Percentiles rank a stretch among this genome's conserved stretches.
phyloP scores from a whole-genome alignment of 2,329 filamentous ascomycete genomes.

The Pseudogymnoascus sp. region DNA sequence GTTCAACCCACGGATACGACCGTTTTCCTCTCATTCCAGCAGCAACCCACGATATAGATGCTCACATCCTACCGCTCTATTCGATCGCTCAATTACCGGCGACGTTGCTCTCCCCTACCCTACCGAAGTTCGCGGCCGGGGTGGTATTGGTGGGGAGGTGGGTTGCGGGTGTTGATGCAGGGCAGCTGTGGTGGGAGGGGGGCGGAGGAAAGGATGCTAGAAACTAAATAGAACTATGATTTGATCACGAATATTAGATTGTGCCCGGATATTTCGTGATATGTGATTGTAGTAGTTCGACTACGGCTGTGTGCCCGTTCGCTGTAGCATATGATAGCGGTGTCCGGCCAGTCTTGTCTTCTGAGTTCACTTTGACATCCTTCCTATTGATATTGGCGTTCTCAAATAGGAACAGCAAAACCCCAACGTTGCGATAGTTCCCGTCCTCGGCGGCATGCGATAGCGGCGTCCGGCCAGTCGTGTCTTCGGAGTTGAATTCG shows the following conservation, averaged over 20 bases:
- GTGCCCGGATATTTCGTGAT: neutral
- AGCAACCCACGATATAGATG: neutral
- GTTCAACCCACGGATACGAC: neutral
- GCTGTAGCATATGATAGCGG: neutral
- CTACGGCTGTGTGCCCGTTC: neutral
- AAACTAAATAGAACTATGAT: too few relatives aligned
- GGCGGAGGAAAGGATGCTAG: too few relatives aligned
- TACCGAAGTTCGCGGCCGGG: neutral
- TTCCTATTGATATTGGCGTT: too few relatives aligned
- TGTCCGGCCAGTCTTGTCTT: neutral
- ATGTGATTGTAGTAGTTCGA: neutral
- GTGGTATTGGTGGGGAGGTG: neutral
- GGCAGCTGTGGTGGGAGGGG: neutral
- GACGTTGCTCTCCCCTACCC: neutral
- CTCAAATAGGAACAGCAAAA: neutral
- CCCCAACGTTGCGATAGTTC: neutral
- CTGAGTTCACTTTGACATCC: neutral
- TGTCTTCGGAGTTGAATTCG: too few relatives aligned
- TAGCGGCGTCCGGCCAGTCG: slow-evolving; percentile 26
- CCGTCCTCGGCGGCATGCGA: neutral
- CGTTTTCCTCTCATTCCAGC: neutral
- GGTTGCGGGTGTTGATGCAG: neutral
- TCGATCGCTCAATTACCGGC: neutral
- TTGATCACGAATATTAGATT: neutral
- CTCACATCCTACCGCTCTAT: neutral